Conservation (phyloP, 148 eudicot species). For the Nyssa sinensis region DNA sequence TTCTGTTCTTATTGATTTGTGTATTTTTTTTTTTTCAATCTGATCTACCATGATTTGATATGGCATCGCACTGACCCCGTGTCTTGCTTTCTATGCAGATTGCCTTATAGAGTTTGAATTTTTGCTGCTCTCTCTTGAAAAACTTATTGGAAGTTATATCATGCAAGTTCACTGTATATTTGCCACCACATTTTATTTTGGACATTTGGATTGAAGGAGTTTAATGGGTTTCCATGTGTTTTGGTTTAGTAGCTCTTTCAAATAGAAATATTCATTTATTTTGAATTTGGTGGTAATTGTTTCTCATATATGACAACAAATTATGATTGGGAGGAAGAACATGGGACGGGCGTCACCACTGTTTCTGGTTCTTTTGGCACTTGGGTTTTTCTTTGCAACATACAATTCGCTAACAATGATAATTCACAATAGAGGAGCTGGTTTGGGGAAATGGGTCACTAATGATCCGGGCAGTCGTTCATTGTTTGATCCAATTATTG, state of each 20-base stretch:
- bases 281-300: conserved; percentile 10
- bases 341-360: conserved; percentile 60
- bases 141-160: conserved; percentile 4
- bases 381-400: conserved; percentile 75
- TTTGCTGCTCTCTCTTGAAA: conserved; percentile 16
- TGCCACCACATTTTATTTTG: neutral
- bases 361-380: conserved; percentile 52
- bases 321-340: conserved; percentile 63
- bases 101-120: conserved; percentile 26
- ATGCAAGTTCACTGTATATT: neutral
- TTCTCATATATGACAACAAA: neutral
- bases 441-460: conserved; percentile 24
- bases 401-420: conserved; percentile 68
- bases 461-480: conserved; percentile 20
- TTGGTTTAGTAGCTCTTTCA: neutral
- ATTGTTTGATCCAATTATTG: conserved; percentile 60
- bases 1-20: neutral
- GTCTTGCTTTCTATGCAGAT: conserved; percentile 30
- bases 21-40: neutral
- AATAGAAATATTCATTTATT: neutral
- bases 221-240: conserved; percentile 9
- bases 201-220: neutral
- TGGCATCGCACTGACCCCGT: conserved; percentile 18
- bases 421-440: conserved; percentile 43
- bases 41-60: conserved; percentile 5